These are phyloP conservation scores for Zea luxurians DNA, from an alignment of 176 grass and related monocot species.

Conservation along the genomic window DNA sequence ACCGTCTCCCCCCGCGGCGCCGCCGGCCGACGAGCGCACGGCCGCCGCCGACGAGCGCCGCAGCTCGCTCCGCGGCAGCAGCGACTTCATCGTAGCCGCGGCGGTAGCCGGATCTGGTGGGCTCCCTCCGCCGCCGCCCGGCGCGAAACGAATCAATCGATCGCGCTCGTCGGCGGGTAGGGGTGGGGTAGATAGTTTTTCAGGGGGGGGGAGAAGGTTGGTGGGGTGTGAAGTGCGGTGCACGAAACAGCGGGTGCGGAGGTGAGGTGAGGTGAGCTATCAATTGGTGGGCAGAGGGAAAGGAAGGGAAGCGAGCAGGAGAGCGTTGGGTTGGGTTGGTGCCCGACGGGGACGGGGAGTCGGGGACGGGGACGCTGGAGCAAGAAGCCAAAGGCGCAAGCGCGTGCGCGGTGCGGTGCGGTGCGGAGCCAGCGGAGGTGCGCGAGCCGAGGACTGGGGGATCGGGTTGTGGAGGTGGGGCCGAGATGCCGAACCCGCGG, in stretches of 20 bases:
- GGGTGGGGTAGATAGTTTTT: slow-evolving; percentile 18
- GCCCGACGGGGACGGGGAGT: slow-evolving; percentile 46
- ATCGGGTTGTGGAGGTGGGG: neutral
- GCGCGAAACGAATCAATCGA: neutral
- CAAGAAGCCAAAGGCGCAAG: neutral
- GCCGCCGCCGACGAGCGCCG: slow-evolving; percentile 27
- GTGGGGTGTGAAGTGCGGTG: slow-evolving; percentile 54
- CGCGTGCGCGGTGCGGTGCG: slow-evolving; percentile 24
- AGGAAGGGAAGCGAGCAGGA: neutral
- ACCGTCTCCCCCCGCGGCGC: neutral
- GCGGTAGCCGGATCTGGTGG: slow-evolving; percentile 37
- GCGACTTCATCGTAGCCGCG: slow-evolving; percentile 56
- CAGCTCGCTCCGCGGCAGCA: slow-evolving; percentile 52
- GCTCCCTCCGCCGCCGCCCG: neutral
- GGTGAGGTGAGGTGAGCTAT: slow-evolving; percentile 42
- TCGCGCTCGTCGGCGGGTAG: slow-evolving; percentile 23
- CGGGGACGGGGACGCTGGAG: slow-evolving; percentile 11
- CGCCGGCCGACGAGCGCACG: neutral
- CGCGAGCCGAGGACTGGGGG: neutral
- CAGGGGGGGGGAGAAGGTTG: slow-evolving; percentile 43
- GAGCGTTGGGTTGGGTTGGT: slow-evolving; percentile 38
- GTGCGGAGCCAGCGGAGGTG: too few species aligned
- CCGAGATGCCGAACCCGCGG: neutral
- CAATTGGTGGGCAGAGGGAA: slow-evolving; percentile 37
- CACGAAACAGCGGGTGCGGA: slow-evolving; percentile 49